Percentiles rank a stretch among this genome's conserved stretches.
These are phyloP conservation scores for Podaxis sp. DNA, from an alignment of 768 basidiomycete species.

Conservation along the genomic window DNA sequence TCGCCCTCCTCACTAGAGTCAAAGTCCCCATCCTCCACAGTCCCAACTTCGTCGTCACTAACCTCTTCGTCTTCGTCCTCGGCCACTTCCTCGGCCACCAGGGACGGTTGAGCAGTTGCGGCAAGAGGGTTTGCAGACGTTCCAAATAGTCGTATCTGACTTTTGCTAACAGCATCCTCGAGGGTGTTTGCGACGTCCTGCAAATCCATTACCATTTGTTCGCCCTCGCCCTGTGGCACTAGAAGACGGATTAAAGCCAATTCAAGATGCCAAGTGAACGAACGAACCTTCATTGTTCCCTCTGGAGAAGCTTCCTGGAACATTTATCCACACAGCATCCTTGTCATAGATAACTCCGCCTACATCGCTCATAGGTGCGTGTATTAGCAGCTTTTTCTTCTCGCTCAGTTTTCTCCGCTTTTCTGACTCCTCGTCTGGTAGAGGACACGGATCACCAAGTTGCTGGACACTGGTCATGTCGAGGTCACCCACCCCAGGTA, in stretches of 20 bases:
- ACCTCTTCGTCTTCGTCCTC: constrained; percentile 20
- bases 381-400: constrained; percentile 87
- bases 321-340: constrained; percentile 97
- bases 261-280: not conserved
- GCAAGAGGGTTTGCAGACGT: constrained; percentile 74
- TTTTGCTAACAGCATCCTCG: constrained; percentile 77
- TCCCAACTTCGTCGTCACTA: constrained; percentile 31
- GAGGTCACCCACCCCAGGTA: constrained; percentile 94
- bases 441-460: constrained; percentile 92
- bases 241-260: constrained; percentile 6
- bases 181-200: constrained; percentile 85
- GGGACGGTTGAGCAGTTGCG: constrained; percentile 32
- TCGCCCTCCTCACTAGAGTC: constrained; percentile 28
- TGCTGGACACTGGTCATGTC: constrained; percentile 69
- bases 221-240: constrained; percentile 91
- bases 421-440: constrained; percentile 90
- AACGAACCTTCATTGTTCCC: constrained; percentile 63
- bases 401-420: constrained; percentile 91
- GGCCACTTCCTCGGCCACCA: constrained; percentile 28
- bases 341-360: constrained; percentile 98
- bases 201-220: constrained; percentile 95
- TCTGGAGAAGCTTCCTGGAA: constrained; percentile 90
- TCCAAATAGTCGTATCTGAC: constrained; percentile 81
- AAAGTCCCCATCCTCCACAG: constrained; percentile 28
- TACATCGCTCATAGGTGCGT: constrained; percentile 99